phyloP scores from a whole-genome alignment of 495 filamentous ascomycete species.

The Aspergillus nanangensis region DNA sequence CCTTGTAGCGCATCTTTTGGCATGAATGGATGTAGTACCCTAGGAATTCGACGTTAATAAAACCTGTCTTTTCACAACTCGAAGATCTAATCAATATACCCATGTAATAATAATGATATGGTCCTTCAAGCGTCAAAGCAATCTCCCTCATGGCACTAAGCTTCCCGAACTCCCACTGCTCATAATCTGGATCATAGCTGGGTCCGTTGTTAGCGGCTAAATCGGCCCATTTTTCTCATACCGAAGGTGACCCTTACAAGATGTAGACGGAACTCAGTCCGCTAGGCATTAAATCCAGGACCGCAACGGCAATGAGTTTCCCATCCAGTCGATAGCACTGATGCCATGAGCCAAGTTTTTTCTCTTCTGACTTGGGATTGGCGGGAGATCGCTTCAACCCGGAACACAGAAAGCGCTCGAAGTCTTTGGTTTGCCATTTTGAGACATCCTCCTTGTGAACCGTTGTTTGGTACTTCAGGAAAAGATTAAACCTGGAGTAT shows the following conservation, averaged over 20 bases:
- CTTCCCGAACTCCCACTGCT: constrained; percentile 80
- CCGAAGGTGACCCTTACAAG: constrained; percentile 44
- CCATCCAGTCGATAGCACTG: constrained; percentile 94
- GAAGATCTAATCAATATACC: constrained; percentile 37
- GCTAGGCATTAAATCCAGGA: constrained; percentile 82
- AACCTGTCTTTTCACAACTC: not conserved
- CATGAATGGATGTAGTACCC: constrained; percentile 70
- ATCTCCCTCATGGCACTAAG: constrained; percentile 84
- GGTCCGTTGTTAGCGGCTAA: constrained; percentile 8
- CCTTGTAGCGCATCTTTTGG: constrained; percentile 87
- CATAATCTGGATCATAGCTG: constrained; percentile 76
- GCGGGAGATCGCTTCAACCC: constrained; percentile 56
- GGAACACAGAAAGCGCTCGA: constrained; percentile 84
- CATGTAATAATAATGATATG: constrained; percentile 75
- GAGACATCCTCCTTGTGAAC: constrained; percentile 72
- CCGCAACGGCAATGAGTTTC: constrained; percentile 78
- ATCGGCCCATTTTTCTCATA: not conserved
- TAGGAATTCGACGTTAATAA: constrained; percentile 10
- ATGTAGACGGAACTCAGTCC: constrained; percentile 94
- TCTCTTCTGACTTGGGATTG: constrained; percentile 43
- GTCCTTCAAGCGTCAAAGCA: constrained; percentile 66
- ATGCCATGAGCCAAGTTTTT: constrained; percentile 82
- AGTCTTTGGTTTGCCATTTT: constrained; percentile 64
- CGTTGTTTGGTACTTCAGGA: constrained; percentile 76
- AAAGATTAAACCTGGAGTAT: constrained; percentile 54